Evolutionary conservation across 2,329 filamentous ascomycete species (phyloP).

Genomic region (Metarhizium robertsii): DNA sequence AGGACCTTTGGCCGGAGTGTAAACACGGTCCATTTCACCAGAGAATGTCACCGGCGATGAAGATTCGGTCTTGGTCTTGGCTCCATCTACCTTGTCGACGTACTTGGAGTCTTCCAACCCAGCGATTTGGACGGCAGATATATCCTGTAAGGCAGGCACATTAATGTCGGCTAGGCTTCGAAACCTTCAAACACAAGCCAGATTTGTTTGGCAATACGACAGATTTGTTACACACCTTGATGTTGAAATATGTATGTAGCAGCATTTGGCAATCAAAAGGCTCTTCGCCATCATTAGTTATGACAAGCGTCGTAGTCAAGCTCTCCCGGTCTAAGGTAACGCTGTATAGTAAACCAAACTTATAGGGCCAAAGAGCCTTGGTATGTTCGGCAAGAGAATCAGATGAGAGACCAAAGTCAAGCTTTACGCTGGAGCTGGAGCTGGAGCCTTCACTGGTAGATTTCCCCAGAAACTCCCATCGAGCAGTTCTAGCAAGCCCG

Average conservation of each 20-base stretch:
- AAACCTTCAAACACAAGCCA: neutral
- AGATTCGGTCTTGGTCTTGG: conserved; percentile 55
- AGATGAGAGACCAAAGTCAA: conserved; percentile 86
- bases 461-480: conserved; percentile 92
- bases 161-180: neutral
- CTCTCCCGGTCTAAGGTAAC: conserved; percentile 71
- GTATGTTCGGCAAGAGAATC: conserved; percentile 59
- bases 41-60: conserved; percentile 58
- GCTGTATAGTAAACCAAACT: conserved; percentile 87
- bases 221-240: conserved; percentile 51
- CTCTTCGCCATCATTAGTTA: conserved; percentile 76
- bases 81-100: conserved; percentile 70
- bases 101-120: conserved; percentile 72
- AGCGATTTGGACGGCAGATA: conserved; percentile 59
- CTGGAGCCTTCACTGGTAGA: conserved; percentile 47
- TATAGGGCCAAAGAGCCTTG: conserved; percentile 69
- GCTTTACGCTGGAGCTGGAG: conserved; percentile 65
- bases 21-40: conserved; percentile 80
- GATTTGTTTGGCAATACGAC: neutral
- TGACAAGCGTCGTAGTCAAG: conserved; percentile 72
- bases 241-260: conserved; percentile 80
- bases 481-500: conserved; percentile 82
- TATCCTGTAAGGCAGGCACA: conserved; percentile 51
- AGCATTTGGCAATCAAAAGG: conserved; percentile 87
- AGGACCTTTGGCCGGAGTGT: conserved; percentile 59